Evolutionary conservation across 805 yeast genomes (phyloP).

Genomic region (Komagataella pseudopastoris): DNA sequence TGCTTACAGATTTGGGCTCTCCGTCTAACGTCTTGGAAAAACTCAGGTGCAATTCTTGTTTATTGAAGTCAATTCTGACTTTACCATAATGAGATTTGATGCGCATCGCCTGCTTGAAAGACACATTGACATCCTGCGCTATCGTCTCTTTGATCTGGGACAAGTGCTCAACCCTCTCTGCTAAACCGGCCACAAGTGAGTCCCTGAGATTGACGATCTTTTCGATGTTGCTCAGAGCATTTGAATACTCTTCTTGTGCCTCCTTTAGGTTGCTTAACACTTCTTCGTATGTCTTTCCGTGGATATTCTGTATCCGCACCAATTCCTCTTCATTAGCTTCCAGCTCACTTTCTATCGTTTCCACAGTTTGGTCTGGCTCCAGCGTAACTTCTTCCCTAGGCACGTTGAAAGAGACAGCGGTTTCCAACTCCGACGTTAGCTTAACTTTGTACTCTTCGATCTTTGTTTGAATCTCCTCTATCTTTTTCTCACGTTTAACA

Average conservation of each 20-base stretch:
- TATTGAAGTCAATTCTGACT: conserved; percentile 45
- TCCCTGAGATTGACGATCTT: conserved; percentile 18
- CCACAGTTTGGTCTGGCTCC: conserved; percentile 25
- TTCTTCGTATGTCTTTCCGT: conserved; percentile 44
- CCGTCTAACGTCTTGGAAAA: conserved; percentile 51
- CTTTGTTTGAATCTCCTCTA: conserved; percentile 3
- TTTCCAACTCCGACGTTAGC: conserved; percentile 22
- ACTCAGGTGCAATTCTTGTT: conserved; percentile 36
- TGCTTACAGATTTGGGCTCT: conserved; percentile 55
- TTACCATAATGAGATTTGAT: conserved; percentile 66
- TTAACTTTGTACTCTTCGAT: conserved; percentile 6
- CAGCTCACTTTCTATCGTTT: conserved; percentile 35
- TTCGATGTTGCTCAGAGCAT: conserved; percentile 25
- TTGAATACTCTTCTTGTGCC: conserved; percentile 27
- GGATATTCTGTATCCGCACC: conserved; percentile 32
- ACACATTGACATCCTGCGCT: conserved; percentile 34
- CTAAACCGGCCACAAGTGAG: conserved; percentile 21
- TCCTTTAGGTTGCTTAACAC: conserved; percentile 32
- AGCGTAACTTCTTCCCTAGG: conserved; percentile 29
- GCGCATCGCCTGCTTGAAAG: conserved; percentile 46
- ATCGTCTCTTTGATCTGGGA: conserved; percentile 24
- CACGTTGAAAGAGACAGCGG: conserved; percentile 11
- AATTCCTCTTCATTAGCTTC: conserved; percentile 30
- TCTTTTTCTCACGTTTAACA: conserved; percentile 4
- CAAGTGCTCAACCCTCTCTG: conserved; percentile 27